Evolutionary conservation across 176 grass and related monocot genomes (phyloP).

Genomic region (Hordeum marinum): DNA sequence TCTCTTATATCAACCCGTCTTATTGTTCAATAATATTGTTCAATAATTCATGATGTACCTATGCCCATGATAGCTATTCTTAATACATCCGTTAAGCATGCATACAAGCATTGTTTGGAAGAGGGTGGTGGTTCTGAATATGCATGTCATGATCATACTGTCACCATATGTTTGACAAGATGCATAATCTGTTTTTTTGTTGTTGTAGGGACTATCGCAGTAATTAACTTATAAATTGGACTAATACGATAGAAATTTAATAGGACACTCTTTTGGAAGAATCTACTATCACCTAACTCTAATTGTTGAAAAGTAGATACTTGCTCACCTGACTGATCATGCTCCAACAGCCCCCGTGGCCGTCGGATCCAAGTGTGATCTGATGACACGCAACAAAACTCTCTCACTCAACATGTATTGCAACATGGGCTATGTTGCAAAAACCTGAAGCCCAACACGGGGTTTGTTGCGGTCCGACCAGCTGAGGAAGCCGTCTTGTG

Average conservation of each 20-base stretch:
- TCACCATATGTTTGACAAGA: slow-evolving; percentile 20
- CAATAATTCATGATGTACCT: not conserved
- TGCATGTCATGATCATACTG: not conserved
- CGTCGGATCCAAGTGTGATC: too few species aligned
- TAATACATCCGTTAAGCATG: not conserved
- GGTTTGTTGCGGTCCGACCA: too few species aligned
- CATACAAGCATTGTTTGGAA: not conserved
- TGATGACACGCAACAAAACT: too few species aligned
- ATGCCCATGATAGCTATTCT: not conserved
- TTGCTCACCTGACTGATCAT: too few species aligned
- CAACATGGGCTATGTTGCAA: too few species aligned
- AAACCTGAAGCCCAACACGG: too few species aligned
- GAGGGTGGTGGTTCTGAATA: slow-evolving; percentile 6
- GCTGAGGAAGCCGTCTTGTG: too few species aligned
- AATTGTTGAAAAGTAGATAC: too few species aligned
- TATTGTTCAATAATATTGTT: not conserved
- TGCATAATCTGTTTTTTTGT: not conserved
- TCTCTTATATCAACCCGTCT: not conserved
- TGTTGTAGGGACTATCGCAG: not conserved
- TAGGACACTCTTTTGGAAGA: not conserved
- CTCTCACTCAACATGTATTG: too few species aligned
- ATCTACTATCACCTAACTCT: too few species aligned
- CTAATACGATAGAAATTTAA: not conserved
- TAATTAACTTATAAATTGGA: slow-evolving; percentile 3
- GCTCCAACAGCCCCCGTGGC: too few species aligned